These are phyloP conservation scores for carrot (Daucus carota) DNA, from an alignment of 129 eudicot species.

Conservation along the genomic window DNA sequence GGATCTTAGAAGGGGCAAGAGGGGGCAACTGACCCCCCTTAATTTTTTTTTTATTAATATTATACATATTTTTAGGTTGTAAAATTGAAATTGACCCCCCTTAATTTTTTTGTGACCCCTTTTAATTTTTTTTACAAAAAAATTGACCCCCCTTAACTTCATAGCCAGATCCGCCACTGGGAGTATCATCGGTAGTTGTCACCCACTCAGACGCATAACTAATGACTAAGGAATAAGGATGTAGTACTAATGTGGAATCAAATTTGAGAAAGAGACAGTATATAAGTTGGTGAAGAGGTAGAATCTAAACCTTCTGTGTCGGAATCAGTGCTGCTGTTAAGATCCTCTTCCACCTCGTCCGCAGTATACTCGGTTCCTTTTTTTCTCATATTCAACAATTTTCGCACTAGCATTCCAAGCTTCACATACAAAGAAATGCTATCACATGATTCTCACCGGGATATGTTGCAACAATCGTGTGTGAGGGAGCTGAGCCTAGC, in stretches of 20 bases:
- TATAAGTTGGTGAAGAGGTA: neutral
- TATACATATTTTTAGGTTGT: too few relatives aligned
- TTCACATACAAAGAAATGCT: slow-evolving; percentile 8
- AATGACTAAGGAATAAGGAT: neutral
- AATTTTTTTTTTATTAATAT: too few relatives aligned
- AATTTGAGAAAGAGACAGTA: neutral
- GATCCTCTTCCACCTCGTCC: slow-evolving; percentile 43
- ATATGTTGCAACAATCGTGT: neutral
- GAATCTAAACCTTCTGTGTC: slow-evolving; percentile 20
- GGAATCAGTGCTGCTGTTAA: slow-evolving; percentile 18
- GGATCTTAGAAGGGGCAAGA: too few relatives aligned
- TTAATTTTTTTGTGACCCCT: too few relatives aligned
- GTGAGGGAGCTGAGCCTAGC: too few relatives aligned
- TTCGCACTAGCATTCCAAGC: slow-evolving; percentile 64
- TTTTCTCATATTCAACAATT: slow-evolving; percentile 54
- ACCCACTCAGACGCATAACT: neutral
- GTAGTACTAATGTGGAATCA: neutral
- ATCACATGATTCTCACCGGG: too few relatives aligned
- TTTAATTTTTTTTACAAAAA: too few relatives aligned
- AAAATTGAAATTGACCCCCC: too few relatives aligned
- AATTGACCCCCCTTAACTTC: too few relatives aligned
- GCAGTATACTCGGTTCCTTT: slow-evolving; percentile 58
- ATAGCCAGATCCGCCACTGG: too few relatives aligned
- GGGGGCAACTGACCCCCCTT: too few relatives aligned
- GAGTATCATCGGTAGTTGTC: too few relatives aligned